Conservation (phyloP, 2,329 filamentous ascomycete genomes). For the Penicillium sp. region DNA sequence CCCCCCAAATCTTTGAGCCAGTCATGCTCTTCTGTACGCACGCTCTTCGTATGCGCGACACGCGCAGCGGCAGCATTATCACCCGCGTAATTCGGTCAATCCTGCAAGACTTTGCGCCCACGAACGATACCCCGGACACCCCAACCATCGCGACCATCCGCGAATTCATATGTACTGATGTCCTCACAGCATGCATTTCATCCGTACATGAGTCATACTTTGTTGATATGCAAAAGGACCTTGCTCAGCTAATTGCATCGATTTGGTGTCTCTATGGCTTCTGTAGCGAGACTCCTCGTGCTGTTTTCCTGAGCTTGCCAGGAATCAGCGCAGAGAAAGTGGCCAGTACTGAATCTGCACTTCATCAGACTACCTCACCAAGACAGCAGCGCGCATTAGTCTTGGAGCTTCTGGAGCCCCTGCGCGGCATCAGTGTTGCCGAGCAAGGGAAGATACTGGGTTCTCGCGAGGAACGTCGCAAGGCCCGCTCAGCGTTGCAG, state of each 20-base stretch:
- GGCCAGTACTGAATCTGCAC: slow-evolving; percentile 59
- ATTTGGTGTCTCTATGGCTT: slow-evolving; percentile 76
- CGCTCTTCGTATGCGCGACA: slow-evolving; percentile 83
- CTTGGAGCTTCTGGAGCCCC: slow-evolving; percentile 76
- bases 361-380: slow-evolving; percentile 56
- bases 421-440: slow-evolving; percentile 87
- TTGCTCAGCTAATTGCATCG: slow-evolving; percentile 80
- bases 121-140: slow-evolving; percentile 40
- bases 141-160: slow-evolving; percentile 67
- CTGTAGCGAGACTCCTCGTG: slow-evolving; percentile 65
- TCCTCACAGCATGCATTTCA: slow-evolving; percentile 84
- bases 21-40: slow-evolving; percentile 90
- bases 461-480: slow-evolving; percentile 40
- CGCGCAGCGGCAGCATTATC: slow-evolving; percentile 80
- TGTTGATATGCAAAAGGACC: slow-evolving; percentile 89
- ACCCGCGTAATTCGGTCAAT: slow-evolving; percentile 83
- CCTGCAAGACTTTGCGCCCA: slow-evolving; percentile 68
- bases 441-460: slow-evolving; percentile 80
- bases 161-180: slow-evolving; percentile 84
- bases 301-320: slow-evolving; percentile 75
- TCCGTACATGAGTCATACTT: slow-evolving; percentile 95
- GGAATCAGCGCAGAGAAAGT: slow-evolving; percentile 69
- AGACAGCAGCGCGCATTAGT: slow-evolving; percentile 77
- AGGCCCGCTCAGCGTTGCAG: slow-evolving; percentile 42
- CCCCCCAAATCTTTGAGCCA: slow-evolving; percentile 76